Percentiles rank a stretch among this genome's conserved stretches.
Conservation (phyloP, 345 rosid genomes). For the Litchi chinensis region DNA sequence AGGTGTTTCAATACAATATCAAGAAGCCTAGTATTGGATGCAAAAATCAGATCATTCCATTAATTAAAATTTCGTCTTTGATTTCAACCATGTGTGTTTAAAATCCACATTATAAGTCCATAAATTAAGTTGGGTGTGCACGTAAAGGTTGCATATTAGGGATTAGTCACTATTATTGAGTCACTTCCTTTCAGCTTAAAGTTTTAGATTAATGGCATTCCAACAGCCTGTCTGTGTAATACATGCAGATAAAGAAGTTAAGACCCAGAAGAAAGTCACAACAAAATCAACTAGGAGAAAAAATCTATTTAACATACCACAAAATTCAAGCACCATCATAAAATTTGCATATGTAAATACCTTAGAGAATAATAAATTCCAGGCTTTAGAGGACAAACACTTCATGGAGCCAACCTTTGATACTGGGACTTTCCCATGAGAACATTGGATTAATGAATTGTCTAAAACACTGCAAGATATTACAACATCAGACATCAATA, state of each 20-base stretch:
- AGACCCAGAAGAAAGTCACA: background rate
- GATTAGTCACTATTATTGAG: background rate
- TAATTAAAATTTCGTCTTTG: background rate
- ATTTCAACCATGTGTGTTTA: background rate
- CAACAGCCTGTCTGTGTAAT: background rate
- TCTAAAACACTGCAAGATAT: conserved; percentile 56
- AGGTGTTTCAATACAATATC: background rate
- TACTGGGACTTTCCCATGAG: conserved; percentile 77
- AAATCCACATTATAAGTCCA: background rate
- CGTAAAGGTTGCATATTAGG: background rate
- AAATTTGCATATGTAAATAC: conserved; percentile 39
- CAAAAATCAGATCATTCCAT: background rate
- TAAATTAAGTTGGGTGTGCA: background rate
- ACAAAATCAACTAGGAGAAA: background rate
- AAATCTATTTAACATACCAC: conserved; percentile 16
- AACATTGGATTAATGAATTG: conserved; percentile 76
- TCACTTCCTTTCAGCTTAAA: background rate
- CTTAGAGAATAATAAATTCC: conserved; percentile 75
- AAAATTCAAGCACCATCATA: background rate
- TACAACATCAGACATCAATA: background rate
- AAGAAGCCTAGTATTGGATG: background rate
- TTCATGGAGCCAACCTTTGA: conserved; percentile 75
- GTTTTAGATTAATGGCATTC: background rate
- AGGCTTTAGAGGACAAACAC: conserved; percentile 74
- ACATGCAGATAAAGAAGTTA: background rate